A percentile compares a stretch with the other conserved stretches of the same genome.
These are phyloP conservation scores for Cylindrotheca fusiformis DNA, from an alignment of 108 stramenopile species.

Conservation along the genomic window DNA sequence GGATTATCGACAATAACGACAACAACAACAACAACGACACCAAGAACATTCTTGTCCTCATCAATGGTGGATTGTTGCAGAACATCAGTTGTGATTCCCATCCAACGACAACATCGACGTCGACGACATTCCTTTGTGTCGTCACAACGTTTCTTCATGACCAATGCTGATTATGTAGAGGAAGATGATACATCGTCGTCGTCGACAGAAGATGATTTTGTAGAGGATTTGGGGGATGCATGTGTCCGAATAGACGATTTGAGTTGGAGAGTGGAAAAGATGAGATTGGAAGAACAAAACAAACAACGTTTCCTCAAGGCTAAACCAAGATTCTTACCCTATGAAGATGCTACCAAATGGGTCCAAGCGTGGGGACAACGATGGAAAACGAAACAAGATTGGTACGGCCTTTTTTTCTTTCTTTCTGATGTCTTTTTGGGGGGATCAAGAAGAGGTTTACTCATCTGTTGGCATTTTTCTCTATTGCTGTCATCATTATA, in stretches of 20 bases:
- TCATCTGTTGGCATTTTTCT: too few relatives aligned
- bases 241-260: conserved; percentile 53
- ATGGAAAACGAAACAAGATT: conserved; percentile 53
- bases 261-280: conserved; percentile 59
- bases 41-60: too few relatives aligned
- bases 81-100: neutral
- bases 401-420: too few relatives aligned
- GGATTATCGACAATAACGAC: too few relatives aligned
- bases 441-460: too few relatives aligned
- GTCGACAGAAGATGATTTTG: neutral
- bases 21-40: too few relatives aligned
- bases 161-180: neutral
- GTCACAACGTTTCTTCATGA: too few relatives aligned
- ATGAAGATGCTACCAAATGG: conserved; percentile 62
- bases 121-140: too few relatives aligned
- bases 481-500: too few relatives aligned
- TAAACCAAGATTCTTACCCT: conserved; percentile 52
- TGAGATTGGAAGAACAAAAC: conserved; percentile 73
- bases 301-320: conserved; percentile 60
- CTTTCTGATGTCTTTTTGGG: too few relatives aligned
- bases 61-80: neutral
- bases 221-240: conserved; percentile 5
- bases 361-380: conserved; percentile 53
- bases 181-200: neutral
- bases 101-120: conserved; percentile 6